A percentile compares a stretch with the other conserved stretches of the same genome.
Evolutionary conservation across 1,139 yeast species (phyloP).

Genomic region (Debaryomyces psychrophilus): DNA sequence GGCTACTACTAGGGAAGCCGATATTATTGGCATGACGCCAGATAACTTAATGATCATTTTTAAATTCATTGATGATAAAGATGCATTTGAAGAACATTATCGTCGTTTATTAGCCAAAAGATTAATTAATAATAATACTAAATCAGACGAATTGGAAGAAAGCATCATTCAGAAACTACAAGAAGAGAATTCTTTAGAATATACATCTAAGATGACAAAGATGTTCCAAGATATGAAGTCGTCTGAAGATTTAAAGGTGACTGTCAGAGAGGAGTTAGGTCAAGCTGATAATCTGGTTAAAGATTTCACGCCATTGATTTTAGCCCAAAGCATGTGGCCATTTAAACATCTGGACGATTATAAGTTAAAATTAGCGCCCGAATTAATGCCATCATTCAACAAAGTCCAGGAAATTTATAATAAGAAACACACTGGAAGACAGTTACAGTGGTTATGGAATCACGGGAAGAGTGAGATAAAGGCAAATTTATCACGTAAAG

Average conservation of each 20-base stretch:
- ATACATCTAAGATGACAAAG: constrained; percentile 89
- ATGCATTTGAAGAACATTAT: constrained; percentile 91
- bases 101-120: constrained; percentile 88
- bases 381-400: constrained; percentile 64
- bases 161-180: constrained; percentile 83
- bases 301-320: constrained; percentile 74
- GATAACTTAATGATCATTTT: constrained; percentile 87
- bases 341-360: constrained; percentile 52
- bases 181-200: constrained; percentile 89
- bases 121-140: constrained; percentile 80
- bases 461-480: constrained; percentile 90
- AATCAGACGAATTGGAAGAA: constrained; percentile 86
- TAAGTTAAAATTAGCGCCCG: constrained; percentile 48
- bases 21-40: constrained; percentile 70
- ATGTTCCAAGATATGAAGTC: constrained; percentile 96
- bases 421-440: constrained; percentile 81
- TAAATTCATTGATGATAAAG: constrained; percentile 90
- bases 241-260: constrained; percentile 73
- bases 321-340: constrained; percentile 94
- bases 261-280: constrained; percentile 59
- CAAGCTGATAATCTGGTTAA: constrained; percentile 42
- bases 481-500: constrained; percentile 82
- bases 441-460: constrained; percentile 95
- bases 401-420: constrained; percentile 71
- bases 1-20: constrained; percentile 72